These are phyloP conservation scores for Penicillium psychrosexuale DNA, from an alignment of 2,329 filamentous ascomycete species.

Conservation along the genomic window DNA sequence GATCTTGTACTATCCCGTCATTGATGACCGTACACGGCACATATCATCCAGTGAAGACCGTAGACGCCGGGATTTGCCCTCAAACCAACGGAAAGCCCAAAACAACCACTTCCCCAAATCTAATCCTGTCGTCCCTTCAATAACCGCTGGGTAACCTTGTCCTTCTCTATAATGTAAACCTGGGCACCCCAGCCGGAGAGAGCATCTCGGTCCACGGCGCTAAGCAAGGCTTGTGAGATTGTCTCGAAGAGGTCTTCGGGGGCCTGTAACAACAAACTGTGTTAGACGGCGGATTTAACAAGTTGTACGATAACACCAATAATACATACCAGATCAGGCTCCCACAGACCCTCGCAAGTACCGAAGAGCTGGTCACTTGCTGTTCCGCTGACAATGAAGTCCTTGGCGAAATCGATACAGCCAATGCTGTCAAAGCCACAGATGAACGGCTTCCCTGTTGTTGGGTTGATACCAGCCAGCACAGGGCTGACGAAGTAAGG, in stretches of 20 bases:
- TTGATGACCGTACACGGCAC: constrained; percentile 19
- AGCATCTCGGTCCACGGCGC: constrained; percentile 93
- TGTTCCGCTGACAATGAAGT: constrained; percentile 97
- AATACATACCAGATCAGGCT: constrained; percentile 81
- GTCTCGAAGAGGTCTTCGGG: constrained; percentile 98
- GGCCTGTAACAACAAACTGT: constrained; percentile 49
- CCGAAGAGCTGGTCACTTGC: constrained; percentile 97
- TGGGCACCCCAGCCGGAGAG: constrained; percentile 97
- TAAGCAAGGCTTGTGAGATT: constrained; percentile 90
- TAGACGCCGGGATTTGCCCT: constrained; percentile 28
- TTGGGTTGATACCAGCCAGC: constrained; percentile 90
- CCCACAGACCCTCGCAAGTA: constrained; percentile 97
- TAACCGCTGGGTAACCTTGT: constrained; percentile 98
- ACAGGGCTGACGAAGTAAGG: constrained; percentile 96
- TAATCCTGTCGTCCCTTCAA: constrained; percentile 97
- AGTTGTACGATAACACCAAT: background rate
- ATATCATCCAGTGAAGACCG: constrained; percentile 26
- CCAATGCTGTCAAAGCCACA: constrained; percentile 99
- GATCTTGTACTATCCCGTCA: constrained; percentile 16
- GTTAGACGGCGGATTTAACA: background rate
- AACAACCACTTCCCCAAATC: constrained; percentile 22
- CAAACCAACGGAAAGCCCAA: constrained; percentile 27
- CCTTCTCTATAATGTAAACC: constrained; percentile 99
- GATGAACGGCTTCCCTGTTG: constrained; percentile 92
- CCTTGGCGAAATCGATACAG: constrained; percentile 98